Conservation (phyloP, 2,329 filamentous ascomycete genomes). For the Drechslera avenae region DNA sequence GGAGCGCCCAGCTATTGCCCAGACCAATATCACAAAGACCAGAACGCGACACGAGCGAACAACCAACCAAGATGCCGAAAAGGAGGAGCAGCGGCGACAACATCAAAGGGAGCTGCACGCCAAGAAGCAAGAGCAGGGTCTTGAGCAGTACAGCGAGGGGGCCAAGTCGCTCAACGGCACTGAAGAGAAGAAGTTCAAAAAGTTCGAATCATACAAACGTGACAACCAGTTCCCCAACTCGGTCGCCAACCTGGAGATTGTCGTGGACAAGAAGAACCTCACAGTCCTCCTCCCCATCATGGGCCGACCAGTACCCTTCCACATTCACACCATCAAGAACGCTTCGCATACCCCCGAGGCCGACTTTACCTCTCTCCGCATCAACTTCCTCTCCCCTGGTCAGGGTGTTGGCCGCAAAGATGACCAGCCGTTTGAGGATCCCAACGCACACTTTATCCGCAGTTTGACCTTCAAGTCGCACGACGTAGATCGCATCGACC, state of each 20-base stretch:
- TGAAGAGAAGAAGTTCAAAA: slow-evolving; percentile 98
- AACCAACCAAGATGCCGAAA: slow-evolving; percentile 86
- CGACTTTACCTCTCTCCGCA: slow-evolving; percentile 89
- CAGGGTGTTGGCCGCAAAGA: slow-evolving; percentile 97
- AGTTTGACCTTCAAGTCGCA: slow-evolving; percentile 94
- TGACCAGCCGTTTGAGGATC: slow-evolving; percentile 96
- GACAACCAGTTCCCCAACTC: slow-evolving; percentile 89
- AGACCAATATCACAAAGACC: slow-evolving; percentile 94
- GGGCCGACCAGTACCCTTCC: slow-evolving; percentile 95
- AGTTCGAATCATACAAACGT: slow-evolving; percentile 98
- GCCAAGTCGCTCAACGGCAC: slow-evolving; percentile 83
- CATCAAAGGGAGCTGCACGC: slow-evolving; percentile 88
- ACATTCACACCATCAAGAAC: slow-evolving; percentile 98
- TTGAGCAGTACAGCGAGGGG: slow-evolving; percentile 83
- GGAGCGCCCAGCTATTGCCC: slow-evolving; percentile 83
- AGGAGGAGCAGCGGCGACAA: slow-evolving; percentile 82
- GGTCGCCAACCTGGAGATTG: slow-evolving; percentile 83
- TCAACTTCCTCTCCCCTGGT: slow-evolving; percentile 96
- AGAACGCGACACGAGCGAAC: slow-evolving; percentile 88
- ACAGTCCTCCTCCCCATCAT: slow-evolving; percentile 95
- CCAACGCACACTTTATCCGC: slow-evolving; percentile 91
- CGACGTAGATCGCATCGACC: slow-evolving; percentile 84
- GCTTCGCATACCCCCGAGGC: slow-evolving; percentile 97
- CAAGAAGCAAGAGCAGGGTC: slow-evolving; percentile 85
- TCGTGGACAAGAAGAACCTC: slow-evolving; percentile 87